These are phyloP conservation scores for Aquilaria malaccensis DNA, from an alignment of 345 rosid genomes.

Conservation along the genomic window DNA sequence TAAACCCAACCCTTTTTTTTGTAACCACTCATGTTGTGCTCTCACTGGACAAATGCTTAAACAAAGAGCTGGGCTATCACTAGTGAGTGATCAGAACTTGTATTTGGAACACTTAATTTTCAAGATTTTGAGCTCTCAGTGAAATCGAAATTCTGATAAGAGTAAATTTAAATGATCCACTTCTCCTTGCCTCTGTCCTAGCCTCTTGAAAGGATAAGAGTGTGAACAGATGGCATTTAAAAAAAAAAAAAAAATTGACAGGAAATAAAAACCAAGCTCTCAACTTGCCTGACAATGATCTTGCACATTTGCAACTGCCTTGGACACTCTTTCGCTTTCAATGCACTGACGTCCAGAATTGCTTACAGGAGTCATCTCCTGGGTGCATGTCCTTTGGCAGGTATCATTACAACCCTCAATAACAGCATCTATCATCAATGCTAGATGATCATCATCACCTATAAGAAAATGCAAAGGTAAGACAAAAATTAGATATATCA, in stretches of 20 bases:
- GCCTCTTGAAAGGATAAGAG: neutral
- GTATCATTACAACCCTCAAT: conserved; percentile 38
- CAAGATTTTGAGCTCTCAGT: neutral
- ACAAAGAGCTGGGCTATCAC: too few species aligned
- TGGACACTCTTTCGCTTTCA: conserved; percentile 25
- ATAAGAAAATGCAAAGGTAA: neutral
- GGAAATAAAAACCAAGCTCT: neutral
- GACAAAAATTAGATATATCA: neutral
- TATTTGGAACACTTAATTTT: neutral
- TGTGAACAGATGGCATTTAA: neutral
- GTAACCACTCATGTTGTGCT: too few species aligned
- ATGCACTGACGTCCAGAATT: conserved; percentile 18
- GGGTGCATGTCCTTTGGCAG: conserved; percentile 15
- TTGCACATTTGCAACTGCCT: conserved; percentile 18
- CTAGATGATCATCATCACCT: conserved; percentile 42
- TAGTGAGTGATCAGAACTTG: neutral
- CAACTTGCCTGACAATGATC: conserved; percentile 51
- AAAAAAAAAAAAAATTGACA: neutral
- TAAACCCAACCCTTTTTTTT: too few species aligned
- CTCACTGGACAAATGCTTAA: too few species aligned
- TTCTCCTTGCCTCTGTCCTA: neutral
- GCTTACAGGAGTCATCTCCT: conserved; percentile 16
- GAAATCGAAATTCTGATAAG: neutral
- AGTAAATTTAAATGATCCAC: too few species aligned
- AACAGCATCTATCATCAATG: conserved; percentile 37